Evolutionary conservation across 2,329 filamentous ascomycete species (phyloP), one percentile per base, ranked within the genome.

Genomic region (Cladophialophora immunda): DNA sequence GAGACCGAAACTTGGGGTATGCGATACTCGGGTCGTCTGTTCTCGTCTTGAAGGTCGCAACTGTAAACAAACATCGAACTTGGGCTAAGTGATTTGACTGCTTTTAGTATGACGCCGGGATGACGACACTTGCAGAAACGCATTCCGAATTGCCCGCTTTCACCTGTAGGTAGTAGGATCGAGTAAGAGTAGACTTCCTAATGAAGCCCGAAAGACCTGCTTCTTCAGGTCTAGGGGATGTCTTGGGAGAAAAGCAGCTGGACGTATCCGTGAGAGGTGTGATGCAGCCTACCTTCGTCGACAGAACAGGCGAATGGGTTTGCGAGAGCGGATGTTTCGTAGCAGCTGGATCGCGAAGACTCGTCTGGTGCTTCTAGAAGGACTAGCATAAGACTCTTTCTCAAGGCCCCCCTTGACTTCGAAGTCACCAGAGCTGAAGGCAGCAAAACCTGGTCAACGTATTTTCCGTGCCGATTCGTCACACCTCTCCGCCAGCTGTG

Each of bases 41-140:
- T 19, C 25, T n/a, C 9, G 45, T 22, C 45, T 11, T 50, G 22
- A 15, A n/a, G n/a, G 45, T 4, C 45, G 45, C 45, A 25, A 50
- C 13, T 50, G 45, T 50, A 47, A 54, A 52, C 41, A 52, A 38
- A 32, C 45, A 50, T 11, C 13, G 41, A 32, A 34, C 41, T 22
- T 15, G 41, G 4, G n/a, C 50, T 13, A 55, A 55, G n/a, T 32
- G n/a, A 27, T 32, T 55, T 15, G 27, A 22, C 52, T 57, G 29
- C 30, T 19, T 52, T 45, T 41, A 50, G 30, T 22, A 63, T 63
- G 61, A 63, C 61, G 61, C 27, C 27, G 1, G 29, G 13, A 63
- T 63, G 61, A 63, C 61, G 61, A 63, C 61, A 63, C 56, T 13
- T 22, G 36, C 36, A 63, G 54, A 29, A 63, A 55, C 47, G 11